A percentile compares a stretch with the other conserved stretches of the same genome.
Conservation (phyloP, 1,139 yeast genomes). For the Debaryomyces sp. region DNA sequence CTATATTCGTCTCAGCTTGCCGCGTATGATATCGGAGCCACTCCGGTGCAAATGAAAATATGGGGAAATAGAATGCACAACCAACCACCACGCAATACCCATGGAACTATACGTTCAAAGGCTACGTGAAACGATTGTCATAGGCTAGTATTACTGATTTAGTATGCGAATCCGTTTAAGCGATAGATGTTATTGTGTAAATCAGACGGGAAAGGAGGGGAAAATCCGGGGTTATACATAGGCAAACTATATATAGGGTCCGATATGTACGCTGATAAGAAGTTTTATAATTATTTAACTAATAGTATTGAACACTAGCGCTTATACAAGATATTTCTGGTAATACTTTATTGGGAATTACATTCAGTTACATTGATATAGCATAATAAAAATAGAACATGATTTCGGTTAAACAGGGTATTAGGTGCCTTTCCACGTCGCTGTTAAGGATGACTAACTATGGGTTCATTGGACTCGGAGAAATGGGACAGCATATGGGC, state of each 20-base stretch:
- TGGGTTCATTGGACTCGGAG: constrained; percentile 62
- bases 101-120: not conserved
- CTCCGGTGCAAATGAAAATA: not conserved
- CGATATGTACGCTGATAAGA: not conserved
- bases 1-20: not conserved
- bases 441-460: constrained; percentile 24
- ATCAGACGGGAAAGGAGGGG: constrained; percentile 1
- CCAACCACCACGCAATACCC: not conserved
- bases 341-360: not conserved
- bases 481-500: constrained; percentile 66
- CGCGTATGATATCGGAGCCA: not conserved
- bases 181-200: not conserved
- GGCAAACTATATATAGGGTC: not conserved
- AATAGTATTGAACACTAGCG: not conserved
- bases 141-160: not conserved
- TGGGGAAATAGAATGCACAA: not conserved
- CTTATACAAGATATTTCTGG: not conserved
- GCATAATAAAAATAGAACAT: not conserved
- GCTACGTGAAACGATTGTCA: not conserved
- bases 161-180: not conserved
- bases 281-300: no score
- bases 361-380: not conserved
- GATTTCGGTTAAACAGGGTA: not conserved
- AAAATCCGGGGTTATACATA: constrained; percentile 7
- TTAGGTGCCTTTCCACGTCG: constrained; percentile 2